Evolutionary conservation across 495 filamentous ascomycete genomes (phyloP).

Genomic region (Lindgomyces ingoldianus): DNA sequence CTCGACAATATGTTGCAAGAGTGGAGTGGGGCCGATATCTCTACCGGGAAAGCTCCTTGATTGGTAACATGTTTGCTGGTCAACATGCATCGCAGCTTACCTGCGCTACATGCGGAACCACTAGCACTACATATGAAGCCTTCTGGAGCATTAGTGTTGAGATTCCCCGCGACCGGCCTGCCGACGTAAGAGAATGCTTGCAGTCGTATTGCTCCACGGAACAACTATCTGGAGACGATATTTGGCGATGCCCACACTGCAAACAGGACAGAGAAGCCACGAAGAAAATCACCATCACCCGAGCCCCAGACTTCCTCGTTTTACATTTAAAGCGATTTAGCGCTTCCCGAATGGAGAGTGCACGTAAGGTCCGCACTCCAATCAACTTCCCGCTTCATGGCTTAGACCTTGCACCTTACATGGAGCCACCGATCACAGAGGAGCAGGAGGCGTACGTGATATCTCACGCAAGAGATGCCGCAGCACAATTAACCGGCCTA

Average conservation of each 20-base stretch:
- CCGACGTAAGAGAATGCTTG: conserved; percentile 64
- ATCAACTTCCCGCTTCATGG: conserved; percentile 68
- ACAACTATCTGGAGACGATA: conserved; percentile 64
- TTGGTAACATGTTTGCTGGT: conserved; percentile 70
- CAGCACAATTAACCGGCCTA: neutral
- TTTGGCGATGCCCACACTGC: conserved; percentile 72
- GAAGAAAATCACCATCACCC: conserved; percentile 72
- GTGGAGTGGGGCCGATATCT: conserved; percentile 70
- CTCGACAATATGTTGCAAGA: conserved; percentile 58
- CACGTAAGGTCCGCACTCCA: conserved; percentile 66
- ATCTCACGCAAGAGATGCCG: conserved; percentile 1
- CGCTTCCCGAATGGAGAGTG: conserved; percentile 56
- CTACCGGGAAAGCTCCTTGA: conserved; percentile 67
- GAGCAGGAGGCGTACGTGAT: conserved; percentile 37
- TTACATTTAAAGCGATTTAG: conserved; percentile 76
- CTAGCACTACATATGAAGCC: conserved; percentile 70
- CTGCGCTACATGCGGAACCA: conserved; percentile 65
- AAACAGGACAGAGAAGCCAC: conserved; percentile 67
- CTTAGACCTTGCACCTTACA: conserved; percentile 63
- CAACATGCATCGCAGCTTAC: conserved; percentile 66
- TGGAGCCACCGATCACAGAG: conserved; percentile 48
- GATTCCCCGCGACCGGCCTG: conserved; percentile 56
- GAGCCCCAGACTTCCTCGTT: conserved; percentile 70
- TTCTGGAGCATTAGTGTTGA: conserved; percentile 71
- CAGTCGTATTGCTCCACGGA: conserved; percentile 69